These are phyloP conservation scores for Tolypocladium cylindrosporum DNA, from an alignment of 2,329 filamentous ascomycete genomes.

Conservation along the genomic window DNA sequence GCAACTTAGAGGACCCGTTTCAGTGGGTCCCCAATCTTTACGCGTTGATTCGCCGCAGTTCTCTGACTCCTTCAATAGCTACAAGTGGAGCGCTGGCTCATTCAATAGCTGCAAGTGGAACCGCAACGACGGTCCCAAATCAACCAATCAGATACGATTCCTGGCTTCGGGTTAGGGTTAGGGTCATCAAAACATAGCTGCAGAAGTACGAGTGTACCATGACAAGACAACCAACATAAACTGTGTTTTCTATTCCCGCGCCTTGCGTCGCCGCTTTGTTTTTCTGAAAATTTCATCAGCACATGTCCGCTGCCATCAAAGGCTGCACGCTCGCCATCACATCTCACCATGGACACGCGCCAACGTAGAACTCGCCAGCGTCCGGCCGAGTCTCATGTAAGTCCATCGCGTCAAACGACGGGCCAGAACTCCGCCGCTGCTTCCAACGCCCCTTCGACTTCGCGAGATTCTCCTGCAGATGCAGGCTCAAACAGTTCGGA, in stretches of 20 bases:
- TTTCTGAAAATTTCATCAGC: neutral
- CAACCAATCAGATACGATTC: neutral
- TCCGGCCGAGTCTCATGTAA: neutral
- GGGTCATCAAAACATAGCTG: neutral
- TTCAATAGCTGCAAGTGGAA: too few species aligned
- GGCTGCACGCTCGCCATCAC: neutral
- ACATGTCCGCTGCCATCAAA: neutral
- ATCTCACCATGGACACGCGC: neutral
- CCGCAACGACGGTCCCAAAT: too few species aligned
- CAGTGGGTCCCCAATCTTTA: neutral
- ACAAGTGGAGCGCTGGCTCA: neutral
- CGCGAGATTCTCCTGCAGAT: neutral
- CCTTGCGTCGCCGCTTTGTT: neutral
- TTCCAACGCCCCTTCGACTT: neutral
- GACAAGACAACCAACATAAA: neutral
- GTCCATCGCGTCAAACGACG: neutral
- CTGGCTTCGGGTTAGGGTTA: neutral
- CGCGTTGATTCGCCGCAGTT: neutral
- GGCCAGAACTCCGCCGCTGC: neutral
- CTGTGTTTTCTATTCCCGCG: neutral
- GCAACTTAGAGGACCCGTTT: neutral
- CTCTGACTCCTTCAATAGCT: neutral
- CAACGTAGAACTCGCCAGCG: neutral
- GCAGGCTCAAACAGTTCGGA: neutral
- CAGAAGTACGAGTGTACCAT: neutral